Base-by-base conservation (phyloP, 768 basidiomycete genomes). In the Hypholoma fasciculare region DNA sequence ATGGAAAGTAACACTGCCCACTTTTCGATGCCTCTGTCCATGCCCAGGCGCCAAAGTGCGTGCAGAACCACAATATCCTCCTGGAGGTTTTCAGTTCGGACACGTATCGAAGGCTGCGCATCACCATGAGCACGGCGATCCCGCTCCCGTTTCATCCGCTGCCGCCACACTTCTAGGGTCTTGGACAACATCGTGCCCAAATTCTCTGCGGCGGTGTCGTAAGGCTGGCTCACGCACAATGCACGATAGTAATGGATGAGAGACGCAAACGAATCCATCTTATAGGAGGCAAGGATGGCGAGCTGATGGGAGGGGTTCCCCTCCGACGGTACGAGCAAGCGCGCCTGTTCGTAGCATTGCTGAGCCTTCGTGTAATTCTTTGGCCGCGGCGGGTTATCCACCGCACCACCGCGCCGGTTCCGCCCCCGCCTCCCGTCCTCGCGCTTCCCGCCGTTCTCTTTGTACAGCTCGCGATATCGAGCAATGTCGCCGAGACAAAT, bases 231-330 rank as follows among this genome's bases (percentile, higher is more conserved):
- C 37, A 94, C 92, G 65, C 94, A 96, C 12, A 98, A 78, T 1
- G 96, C 92, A 30, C 94, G 88, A 69, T 95, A 95, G 71, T 98
- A 96, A 72, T 94, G 89, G 52, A 90, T 82, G 8, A 93, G 76
- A 30, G 92, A 88, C 34, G 78, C 74, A 65, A 96, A 94, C n/a
- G 82, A 78, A 72, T 98, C 94, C 60, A 83, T 81, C 64, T 89
- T 80, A 71, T 97, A 96, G 4, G 89, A 86, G 2, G 94, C 84
- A 34, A 98, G 82, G 59, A 98, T 96, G 4, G 96, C 97, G 17
- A 98, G 85, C 71, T 98, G 97, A 70, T 98, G 96, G 17, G 90
- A 96, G 0, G 97, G 85, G 67, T 98, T 96, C 63, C 96, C 97
- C 62, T 96, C 92, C 55, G 89, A 80, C 0, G 97, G 96, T 6